A percentile compares a stretch with the other conserved stretches of the same genome.
Conservation (phyloP, 495 filamentous ascomycete species). For the Daldinia concentrica region DNA sequence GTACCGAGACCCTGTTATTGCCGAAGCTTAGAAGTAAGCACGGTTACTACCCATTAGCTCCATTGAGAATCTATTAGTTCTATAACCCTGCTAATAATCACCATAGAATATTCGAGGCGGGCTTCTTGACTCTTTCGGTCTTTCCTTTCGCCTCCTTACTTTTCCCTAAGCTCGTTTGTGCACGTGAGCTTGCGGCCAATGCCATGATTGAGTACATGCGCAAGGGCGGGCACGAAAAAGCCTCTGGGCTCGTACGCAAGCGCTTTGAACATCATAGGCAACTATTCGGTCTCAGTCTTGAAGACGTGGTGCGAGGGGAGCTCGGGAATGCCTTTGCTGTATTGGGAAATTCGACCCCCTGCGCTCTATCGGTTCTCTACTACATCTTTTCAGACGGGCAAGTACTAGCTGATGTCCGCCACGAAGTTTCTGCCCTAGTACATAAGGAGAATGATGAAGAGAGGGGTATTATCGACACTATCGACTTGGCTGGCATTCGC, state of each 20-base stretch:
- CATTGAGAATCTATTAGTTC: too few species aligned
- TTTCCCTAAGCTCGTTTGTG: not conserved
- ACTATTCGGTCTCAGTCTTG: conserved; percentile 20
- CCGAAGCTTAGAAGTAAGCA: not conserved
- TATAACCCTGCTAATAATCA: too few species aligned
- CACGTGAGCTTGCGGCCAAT: not conserved
- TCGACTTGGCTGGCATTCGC: conserved; percentile 31
- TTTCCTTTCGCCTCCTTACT: not conserved
- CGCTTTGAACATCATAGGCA: conserved; percentile 24
- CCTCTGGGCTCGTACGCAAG: conserved; percentile 31
- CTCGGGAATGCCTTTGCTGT: conserved; percentile 33
- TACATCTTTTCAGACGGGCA: conserved; percentile 37
- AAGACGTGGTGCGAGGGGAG: conserved; percentile 44
- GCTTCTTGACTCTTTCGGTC: conserved; percentile 3
- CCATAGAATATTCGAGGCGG: not conserved
- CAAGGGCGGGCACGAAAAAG: conserved; percentile 26
- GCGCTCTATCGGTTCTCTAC: conserved; percentile 39
- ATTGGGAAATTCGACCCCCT: conserved; percentile 38
- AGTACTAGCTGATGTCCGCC: conserved; percentile 33
- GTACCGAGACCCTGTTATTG: not conserved
- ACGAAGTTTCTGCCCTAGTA: conserved; percentile 39
- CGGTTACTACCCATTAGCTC: not conserved
- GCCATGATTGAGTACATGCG: conserved; percentile 9
- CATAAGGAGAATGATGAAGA: conserved; percentile 5
- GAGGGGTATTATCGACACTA: conserved; percentile 13